phyloP scores from a whole-genome alignment of 805 yeast species.

The Candida boleticola region DNA sequence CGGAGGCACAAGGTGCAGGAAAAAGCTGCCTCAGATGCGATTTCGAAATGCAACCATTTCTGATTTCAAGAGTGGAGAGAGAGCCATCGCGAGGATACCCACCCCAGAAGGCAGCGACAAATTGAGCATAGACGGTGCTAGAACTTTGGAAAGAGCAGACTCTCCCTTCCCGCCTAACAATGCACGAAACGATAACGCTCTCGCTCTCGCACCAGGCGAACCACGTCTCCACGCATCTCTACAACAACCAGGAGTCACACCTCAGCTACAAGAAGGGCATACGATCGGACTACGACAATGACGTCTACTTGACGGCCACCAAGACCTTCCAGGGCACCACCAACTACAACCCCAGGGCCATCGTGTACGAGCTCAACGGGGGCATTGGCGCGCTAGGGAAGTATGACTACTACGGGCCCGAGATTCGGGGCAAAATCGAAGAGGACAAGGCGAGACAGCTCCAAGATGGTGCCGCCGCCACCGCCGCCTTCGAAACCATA shows the following conservation, averaged over 20 bases:
- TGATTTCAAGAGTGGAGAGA: too few species aligned
- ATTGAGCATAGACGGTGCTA: too few species aligned
- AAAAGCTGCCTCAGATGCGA: too few species aligned
- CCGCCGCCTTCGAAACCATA: background rate
- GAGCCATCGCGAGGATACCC: too few species aligned
- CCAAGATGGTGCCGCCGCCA: constrained; percentile 1
- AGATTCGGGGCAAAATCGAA: constrained; percentile 8
- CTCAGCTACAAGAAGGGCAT: constrained; percentile 49
- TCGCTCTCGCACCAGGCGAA: constrained; percentile 73
- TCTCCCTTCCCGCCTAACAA: too few species aligned
- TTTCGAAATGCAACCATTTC: too few species aligned
- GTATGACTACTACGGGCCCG: constrained; percentile 43
- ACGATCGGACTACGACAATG: constrained; percentile 46
- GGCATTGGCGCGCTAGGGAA: constrained; percentile 72
- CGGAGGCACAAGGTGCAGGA: too few species aligned
- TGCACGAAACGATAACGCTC: constrained; percentile 74
- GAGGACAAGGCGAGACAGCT: constrained; percentile 9
- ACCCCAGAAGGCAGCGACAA: too few species aligned
- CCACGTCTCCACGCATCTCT: constrained; percentile 76
- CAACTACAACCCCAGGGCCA: constrained; percentile 71
- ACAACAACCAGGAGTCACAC: constrained; percentile 73
- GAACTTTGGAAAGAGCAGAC: too few species aligned
- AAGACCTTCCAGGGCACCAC: constrained; percentile 26
- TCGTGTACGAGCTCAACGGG: constrained; percentile 76
- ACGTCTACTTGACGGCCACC: constrained; percentile 32